Percentiles rank a stretch among this genome's conserved stretches.
phyloP scores from a whole-genome alignment of 2,329 filamentous ascomycete species.

The Microsporum ferrugineum region DNA sequence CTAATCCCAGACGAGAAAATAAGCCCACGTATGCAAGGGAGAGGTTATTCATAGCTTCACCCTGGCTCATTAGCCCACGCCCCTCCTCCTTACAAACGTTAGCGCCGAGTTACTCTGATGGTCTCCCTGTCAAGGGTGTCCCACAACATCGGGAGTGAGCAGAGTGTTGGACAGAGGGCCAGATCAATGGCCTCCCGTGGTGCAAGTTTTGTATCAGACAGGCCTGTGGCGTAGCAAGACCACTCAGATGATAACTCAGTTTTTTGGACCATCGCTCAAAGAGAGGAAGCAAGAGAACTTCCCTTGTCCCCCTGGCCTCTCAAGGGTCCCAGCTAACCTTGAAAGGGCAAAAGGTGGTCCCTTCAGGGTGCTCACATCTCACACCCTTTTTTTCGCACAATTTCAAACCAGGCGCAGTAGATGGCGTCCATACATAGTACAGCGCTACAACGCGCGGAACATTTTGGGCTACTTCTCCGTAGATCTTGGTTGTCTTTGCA shows the following conservation, averaged over 20 bases:
- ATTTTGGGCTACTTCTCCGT: too few relatives aligned
- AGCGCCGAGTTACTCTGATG: too few relatives aligned
- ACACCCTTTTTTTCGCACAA: neutral
- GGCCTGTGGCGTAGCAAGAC: neutral
- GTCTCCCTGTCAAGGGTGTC: neutral
- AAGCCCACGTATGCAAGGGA: neutral
- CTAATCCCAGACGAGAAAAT: neutral
- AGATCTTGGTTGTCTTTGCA: too few relatives aligned
- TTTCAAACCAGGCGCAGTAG: too few relatives aligned
- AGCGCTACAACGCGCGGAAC: too few relatives aligned
- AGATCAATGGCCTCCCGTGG: neutral
- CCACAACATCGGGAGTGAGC: neutral
- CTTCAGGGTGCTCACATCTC: neutral
- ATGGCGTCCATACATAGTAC: too few relatives aligned
- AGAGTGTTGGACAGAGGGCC: neutral
- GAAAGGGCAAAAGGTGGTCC: neutral
- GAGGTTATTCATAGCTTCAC: neutral
- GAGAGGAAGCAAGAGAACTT: neutral
- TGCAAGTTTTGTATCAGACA: neutral
- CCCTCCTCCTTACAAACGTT: too few relatives aligned
- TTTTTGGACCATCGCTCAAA: neutral
- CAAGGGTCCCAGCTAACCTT: neutral
- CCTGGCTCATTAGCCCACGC: neutral
- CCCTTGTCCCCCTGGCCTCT: neutral
- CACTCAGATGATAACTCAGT: neutral